Evolutionary conservation across 164 flowering plant genomes (phyloP), one percentile per base, ranked within the genome.

Genomic region (Magnolia sinica): DNA sequence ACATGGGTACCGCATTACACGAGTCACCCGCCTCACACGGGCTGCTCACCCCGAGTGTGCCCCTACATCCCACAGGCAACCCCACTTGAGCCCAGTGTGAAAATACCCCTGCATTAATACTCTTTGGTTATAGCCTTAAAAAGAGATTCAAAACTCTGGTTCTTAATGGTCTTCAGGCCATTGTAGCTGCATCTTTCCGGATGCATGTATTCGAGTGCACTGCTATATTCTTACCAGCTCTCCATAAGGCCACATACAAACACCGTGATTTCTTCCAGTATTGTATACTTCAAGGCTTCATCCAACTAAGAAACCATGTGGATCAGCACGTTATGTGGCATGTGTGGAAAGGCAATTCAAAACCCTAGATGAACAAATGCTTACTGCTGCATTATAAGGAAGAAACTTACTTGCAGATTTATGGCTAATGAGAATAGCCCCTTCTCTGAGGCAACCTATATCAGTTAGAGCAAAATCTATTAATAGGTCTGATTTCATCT

Each of bases 401-500:
- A 74, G 27, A 69, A 81, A 73, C 98, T 87, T 88, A 94, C 99
- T 88, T 96, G 99, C 79, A 96, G 72, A 89, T 96, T 96, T 16
- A 96, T 63, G 61, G 87, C 89, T 74, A 94, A 11, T 50, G 97
- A 91, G 88, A 94, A 94, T 55, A 87, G 84, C 72, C 98, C 99
- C 82, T 89, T 96, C 52, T 91, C 95, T 10, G 93, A 81, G 51
- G 98, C 97, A 83, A 93, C 98, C 99, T 96, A 79, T 77, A 84
- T 37, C 45, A 16, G 61, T 55, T 11, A 3, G 61, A 55, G 8
- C 45, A 8, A 66, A 22, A 10, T 66, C 29, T 16, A 49, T 45
- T 70, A n/a, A 49, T n/a, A 50, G 9, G 45, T 37, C 7, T 37
- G 45, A 37, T 37, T 37, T 37, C 7, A 37, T 37, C 45, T 37